phyloP scores from a whole-genome alignment of 1,284 basidiomycete genomes.

The Boletus austroedulis region DNA sequence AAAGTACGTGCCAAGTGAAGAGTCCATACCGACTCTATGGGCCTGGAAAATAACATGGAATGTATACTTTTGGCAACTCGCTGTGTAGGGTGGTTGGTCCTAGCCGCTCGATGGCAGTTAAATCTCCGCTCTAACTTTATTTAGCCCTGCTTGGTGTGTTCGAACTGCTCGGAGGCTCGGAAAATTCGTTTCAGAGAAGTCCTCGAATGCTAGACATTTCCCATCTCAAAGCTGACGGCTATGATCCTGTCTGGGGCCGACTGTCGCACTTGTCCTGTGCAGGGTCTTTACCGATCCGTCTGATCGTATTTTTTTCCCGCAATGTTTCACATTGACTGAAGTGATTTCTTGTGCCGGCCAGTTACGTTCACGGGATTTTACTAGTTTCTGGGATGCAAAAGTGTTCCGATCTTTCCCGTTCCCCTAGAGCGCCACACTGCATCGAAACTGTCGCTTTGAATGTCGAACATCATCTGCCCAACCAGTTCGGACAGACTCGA shows the following conservation, averaged over 20 bases:
- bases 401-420: constrained; percentile 16
- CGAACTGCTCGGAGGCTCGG: too few relatives aligned
- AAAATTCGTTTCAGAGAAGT: too few relatives aligned
- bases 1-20: too few relatives aligned
- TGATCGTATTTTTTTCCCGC: constrained; percentile 10
- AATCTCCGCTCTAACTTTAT: too few relatives aligned
- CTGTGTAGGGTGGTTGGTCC: too few relatives aligned
- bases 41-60: too few relatives aligned
- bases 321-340: constrained; percentile 17
- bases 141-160: too few relatives aligned
- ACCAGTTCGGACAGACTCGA: not conserved
- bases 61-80: too few relatives aligned
- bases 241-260: not conserved
- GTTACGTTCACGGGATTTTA: not conserved
- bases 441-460: not conserved
- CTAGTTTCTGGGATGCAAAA: constrained; percentile 8
- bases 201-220: too few relatives aligned
- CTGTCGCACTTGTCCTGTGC: not conserved
- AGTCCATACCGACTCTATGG: too few relatives aligned
- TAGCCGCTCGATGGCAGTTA: too few relatives aligned
- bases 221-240: not conserved
- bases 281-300: not conserved
- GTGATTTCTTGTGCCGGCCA: not conserved
- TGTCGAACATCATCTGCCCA: not conserved
- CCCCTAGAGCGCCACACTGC: not conserved